A percentile compares a stretch with the other conserved stretches of the same genome.
phyloP scores from a whole-genome alignment of 352 stramenopile species.

The Thalassiosira ordinaria region DNA sequence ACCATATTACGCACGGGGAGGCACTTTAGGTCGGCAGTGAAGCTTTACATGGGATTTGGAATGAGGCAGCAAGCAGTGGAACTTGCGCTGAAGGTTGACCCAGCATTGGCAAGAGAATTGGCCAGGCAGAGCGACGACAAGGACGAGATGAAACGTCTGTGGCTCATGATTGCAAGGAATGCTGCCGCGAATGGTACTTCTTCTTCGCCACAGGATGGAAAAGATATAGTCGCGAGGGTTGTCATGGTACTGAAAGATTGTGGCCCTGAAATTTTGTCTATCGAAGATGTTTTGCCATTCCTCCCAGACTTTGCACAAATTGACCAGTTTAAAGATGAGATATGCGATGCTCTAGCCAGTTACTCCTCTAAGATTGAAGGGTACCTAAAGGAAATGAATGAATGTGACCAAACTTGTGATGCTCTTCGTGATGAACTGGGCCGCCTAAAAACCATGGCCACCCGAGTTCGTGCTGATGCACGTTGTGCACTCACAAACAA shows the following conservation, averaged over 20 bases:
- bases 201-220: constrained; percentile 59
- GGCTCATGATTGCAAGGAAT: constrained; percentile 86
- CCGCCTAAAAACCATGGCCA: constrained; percentile 63
- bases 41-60: constrained; percentile 86
- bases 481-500: constrained; percentile 83
- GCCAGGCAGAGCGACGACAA: constrained; percentile 74
- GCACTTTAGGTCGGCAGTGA: constrained; percentile 84
- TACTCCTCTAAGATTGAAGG: constrained; percentile 85
- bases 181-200: constrained; percentile 57
- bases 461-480: constrained; percentile 71
- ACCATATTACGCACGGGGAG: constrained; percentile 74
- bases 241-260: constrained; percentile 84
- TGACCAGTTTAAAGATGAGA: constrained; percentile 86
- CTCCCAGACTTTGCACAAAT: constrained; percentile 84
- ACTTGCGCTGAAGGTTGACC: constrained; percentile 84
- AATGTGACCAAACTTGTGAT: constrained; percentile 83
- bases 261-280: constrained; percentile 81
- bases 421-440: constrained; percentile 72
- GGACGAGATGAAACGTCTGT: constrained; percentile 80
- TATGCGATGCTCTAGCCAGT: constrained; percentile 80
- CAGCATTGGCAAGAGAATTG: constrained; percentile 76
- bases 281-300: constrained; percentile 85
- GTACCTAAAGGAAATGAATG: constrained; percentile 84
- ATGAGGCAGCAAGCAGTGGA: constrained; percentile 85
- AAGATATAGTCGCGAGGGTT: constrained; percentile 83